These are phyloP conservation scores for Thelonectria rubi DNA, from an alignment of 2,329 filamentous ascomycete genomes.

Conservation along the genomic window DNA sequence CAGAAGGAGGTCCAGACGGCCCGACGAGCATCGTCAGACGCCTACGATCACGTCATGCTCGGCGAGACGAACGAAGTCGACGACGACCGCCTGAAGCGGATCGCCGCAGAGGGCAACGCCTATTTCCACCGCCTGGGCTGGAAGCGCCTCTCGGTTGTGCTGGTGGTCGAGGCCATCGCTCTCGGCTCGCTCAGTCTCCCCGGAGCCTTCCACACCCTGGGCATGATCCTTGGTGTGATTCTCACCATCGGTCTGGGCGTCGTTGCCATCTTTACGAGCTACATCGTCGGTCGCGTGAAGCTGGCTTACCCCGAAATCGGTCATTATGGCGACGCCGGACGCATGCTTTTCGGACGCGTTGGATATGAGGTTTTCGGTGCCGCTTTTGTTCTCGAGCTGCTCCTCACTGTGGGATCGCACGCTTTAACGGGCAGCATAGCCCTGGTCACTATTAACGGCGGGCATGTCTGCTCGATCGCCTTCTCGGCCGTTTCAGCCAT, in stretches of 20 bases:
- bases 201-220: conserved; percentile 18
- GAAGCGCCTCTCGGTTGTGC: conserved; percentile 24
- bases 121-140: conserved; percentile 23
- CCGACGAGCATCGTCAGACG: neutral
- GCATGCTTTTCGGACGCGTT: conserved; percentile 15
- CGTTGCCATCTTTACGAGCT: conserved; percentile 23
- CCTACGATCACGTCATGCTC: conserved; percentile 18
- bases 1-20: conserved; percentile 4
- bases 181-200: conserved; percentile 26
- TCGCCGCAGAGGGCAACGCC: conserved; percentile 24
- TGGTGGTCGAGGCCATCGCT: conserved; percentile 24
- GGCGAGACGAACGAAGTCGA: conserved; percentile 22
- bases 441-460: conserved; percentile 25
- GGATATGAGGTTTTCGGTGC: conserved; percentile 21
- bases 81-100: conserved; percentile 24
- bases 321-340: conserved; percentile 24
- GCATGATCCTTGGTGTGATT: conserved; percentile 24
- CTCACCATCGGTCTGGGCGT: conserved; percentile 13
- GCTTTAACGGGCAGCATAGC: conserved; percentile 25
- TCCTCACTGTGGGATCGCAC: conserved; percentile 25
- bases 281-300: conserved; percentile 23
- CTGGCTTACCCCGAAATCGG: conserved; percentile 21
- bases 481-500: conserved; percentile 25
- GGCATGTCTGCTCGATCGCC: conserved; percentile 24
- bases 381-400: conserved; percentile 24